These are phyloP conservation scores for Leccinum subgranulosum DNA, from an alignment of 768 basidiomycete genomes.

Conservation along the genomic window DNA sequence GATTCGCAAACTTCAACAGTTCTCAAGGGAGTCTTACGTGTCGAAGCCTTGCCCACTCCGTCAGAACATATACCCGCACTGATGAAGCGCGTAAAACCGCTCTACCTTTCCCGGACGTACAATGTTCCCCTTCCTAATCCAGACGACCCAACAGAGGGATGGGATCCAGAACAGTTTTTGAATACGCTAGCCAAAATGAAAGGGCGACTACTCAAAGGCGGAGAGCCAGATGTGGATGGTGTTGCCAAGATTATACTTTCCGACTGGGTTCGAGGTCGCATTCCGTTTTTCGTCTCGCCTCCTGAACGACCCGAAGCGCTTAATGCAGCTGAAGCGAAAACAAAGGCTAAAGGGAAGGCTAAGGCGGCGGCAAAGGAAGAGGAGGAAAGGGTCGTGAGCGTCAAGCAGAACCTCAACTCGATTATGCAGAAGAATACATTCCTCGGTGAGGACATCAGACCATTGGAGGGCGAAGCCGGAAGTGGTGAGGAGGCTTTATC, in stretches of 20 bases:
- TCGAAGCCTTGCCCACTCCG: constrained; percentile 90
- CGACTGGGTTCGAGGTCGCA: constrained; percentile 96
- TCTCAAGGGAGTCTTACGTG: constrained; percentile 94
- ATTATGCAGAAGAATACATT: constrained; percentile 90
- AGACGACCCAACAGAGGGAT: constrained; percentile 48
- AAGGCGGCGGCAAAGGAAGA: constrained; percentile 30
- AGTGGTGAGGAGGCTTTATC: constrained; percentile 29
- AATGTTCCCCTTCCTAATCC: constrained; percentile 62
- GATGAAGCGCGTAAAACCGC: constrained; percentile 86
- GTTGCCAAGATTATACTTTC: constrained; percentile 93
- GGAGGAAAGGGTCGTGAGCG: constrained; percentile 46
- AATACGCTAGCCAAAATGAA: constrained; percentile 85
- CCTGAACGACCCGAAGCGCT: constrained; percentile 77
- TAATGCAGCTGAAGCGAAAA: constrained; percentile 53
- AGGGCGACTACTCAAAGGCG: constrained; percentile 88
- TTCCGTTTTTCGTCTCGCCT: constrained; percentile 93
- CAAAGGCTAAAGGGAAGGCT: constrained; percentile 52
- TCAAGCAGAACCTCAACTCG: constrained; percentile 82
- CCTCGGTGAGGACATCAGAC: constrained; percentile 76
- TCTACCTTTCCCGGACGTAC: constrained; percentile 88
- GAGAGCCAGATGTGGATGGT: constrained; percentile 89
- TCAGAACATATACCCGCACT: constrained; percentile 89
- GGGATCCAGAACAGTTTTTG: constrained; percentile 78
- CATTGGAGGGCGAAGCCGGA: constrained; percentile 52
- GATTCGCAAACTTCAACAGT: constrained; percentile 91